Evolutionary conservation across 1,139 yeast species (phyloP).

Genomic region (Starmera stellimalicola): DNA sequence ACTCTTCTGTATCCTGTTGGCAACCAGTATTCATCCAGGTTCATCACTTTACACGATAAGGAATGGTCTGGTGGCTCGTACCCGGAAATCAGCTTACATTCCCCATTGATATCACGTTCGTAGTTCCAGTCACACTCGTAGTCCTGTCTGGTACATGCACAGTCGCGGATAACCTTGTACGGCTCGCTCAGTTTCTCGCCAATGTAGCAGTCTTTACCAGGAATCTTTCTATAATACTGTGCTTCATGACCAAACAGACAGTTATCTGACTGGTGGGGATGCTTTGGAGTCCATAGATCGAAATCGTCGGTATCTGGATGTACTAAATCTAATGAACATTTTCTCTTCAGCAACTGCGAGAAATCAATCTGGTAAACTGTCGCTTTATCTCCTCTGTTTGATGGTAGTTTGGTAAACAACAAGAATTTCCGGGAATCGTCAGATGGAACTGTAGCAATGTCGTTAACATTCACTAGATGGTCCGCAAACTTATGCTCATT

Average conservation of each 20-base stretch:
- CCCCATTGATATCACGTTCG: conserved; percentile 62
- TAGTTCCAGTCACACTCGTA: conserved; percentile 92
- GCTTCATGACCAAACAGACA: conserved; percentile 91
- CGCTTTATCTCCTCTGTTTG: conserved; percentile 29
- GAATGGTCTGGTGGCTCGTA: conserved; percentile 57
- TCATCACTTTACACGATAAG: conserved; percentile 52
- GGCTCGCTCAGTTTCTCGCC: conserved; percentile 65
- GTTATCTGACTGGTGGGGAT: conserved; percentile 35
- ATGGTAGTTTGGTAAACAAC: conserved; percentile 35
- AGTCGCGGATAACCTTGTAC: conserved; percentile 48
- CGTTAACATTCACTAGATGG: conserved; percentile 46
- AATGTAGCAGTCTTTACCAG: conserved; percentile 64
- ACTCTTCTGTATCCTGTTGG: conserved; percentile 77
- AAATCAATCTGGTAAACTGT: conserved; percentile 62
- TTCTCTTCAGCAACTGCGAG: conserved; percentile 48
- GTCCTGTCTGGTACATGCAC: conserved; percentile 81
- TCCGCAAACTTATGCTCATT: conserved; percentile 52
- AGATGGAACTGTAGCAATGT: conserved; percentile 83
- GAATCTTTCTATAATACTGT: conserved; percentile 62
- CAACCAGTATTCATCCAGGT: conserved; percentile 56
- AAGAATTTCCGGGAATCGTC: conserved; percentile 78
- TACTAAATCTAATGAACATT: conserved; percentile 59
- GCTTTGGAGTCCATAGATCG: conserved; percentile 49
- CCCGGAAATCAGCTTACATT: conserved; percentile 77
- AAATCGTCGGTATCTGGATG: conserved; percentile 60